Evolutionary conservation across 2,329 filamentous ascomycete species (phyloP).

Genomic region (Didymellaceae sp.): DNA sequence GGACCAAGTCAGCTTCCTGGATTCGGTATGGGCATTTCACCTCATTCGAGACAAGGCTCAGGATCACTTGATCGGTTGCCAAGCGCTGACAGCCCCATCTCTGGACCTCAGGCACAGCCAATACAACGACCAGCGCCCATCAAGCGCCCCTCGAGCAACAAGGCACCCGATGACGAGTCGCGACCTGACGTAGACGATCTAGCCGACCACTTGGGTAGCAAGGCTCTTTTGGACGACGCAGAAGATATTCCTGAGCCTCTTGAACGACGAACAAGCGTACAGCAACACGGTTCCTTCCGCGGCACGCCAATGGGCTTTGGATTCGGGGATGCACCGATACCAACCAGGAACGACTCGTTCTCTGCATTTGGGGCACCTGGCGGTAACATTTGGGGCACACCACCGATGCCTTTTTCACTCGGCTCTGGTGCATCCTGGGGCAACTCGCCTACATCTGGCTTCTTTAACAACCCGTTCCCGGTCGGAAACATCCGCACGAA

Average conservation of each 20-base stretch:
- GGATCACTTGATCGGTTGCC: slow-evolving; percentile 62
- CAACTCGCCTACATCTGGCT: slow-evolving; percentile 43
- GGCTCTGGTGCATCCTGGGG: slow-evolving; percentile 49
- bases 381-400: slow-evolving; percentile 52
- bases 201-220: slow-evolving; percentile 84
- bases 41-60: slow-evolving; percentile 80
- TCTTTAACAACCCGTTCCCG: slow-evolving; percentile 45
- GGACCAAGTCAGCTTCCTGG: slow-evolving; percentile 43
- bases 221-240: slow-evolving; percentile 75
- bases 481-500: slow-evolving; percentile 33
- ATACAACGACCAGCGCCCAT: slow-evolving; percentile 87
- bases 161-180: slow-evolving; percentile 59
- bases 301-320: slow-evolving; percentile 42
- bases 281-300: slow-evolving; percentile 40
- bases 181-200: slow-evolving; percentile 69
- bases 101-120: slow-evolving; percentile 66
- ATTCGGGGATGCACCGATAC: slow-evolving; percentile 44
- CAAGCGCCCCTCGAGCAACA: slow-evolving; percentile 79
- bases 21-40: slow-evolving; percentile 52
- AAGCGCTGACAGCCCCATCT: slow-evolving; percentile 63
- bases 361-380: slow-evolving; percentile 41
- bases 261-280: slow-evolving; percentile 53
- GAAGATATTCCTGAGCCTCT: slow-evolving; percentile 66
- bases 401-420: slow-evolving; percentile 51
- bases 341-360: slow-evolving; percentile 42